Evolutionary conservation across 148 eudicot species (phyloP).

Genomic region (Silene latifolia): DNA sequence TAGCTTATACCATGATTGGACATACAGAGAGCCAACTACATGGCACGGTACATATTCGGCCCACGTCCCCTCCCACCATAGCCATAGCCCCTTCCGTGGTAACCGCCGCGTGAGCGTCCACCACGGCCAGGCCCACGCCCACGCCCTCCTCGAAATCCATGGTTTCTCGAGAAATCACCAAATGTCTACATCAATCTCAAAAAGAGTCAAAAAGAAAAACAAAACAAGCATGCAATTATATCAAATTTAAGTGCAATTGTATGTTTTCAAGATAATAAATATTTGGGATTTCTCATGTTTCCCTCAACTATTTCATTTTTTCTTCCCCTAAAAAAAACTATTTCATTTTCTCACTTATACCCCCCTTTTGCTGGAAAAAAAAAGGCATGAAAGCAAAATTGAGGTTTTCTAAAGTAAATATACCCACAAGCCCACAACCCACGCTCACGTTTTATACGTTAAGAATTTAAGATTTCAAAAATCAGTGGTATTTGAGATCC

Average conservation of each 20-base stretch:
- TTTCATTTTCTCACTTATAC: too few species aligned
- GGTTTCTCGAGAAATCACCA: slow-evolving; percentile 44
- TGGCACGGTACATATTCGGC: slow-evolving; percentile 34
- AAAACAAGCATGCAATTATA: background rate
- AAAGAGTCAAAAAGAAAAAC: background rate
- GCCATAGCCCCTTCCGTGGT: slow-evolving; percentile 46
- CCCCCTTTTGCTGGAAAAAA: too few species aligned
- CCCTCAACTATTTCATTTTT: too few species aligned
- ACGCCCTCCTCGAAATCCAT: slow-evolving; percentile 44
- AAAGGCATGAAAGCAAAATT: too few species aligned
- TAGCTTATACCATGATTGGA: background rate
- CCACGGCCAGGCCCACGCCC: slow-evolving; percentile 52
- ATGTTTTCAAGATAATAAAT: background rate
- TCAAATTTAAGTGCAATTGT: background rate
- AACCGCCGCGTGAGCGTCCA: slow-evolving; percentile 46
- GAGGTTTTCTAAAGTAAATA: too few species aligned
- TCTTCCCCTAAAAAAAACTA: too few species aligned
- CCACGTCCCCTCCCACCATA: slow-evolving; percentile 54
- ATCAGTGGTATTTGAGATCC: too few species aligned
- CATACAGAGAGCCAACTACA: slow-evolving; percentile 16
- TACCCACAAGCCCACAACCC: too few species aligned
- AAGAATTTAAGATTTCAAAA: too few species aligned
- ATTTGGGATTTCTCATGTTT: too few species aligned
- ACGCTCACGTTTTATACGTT: too few species aligned
- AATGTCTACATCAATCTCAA: slow-evolving; percentile 42